Evolutionary conservation across 2,329 filamentous ascomycete species (phyloP).

Genomic region (Cladosporium sp.): DNA sequence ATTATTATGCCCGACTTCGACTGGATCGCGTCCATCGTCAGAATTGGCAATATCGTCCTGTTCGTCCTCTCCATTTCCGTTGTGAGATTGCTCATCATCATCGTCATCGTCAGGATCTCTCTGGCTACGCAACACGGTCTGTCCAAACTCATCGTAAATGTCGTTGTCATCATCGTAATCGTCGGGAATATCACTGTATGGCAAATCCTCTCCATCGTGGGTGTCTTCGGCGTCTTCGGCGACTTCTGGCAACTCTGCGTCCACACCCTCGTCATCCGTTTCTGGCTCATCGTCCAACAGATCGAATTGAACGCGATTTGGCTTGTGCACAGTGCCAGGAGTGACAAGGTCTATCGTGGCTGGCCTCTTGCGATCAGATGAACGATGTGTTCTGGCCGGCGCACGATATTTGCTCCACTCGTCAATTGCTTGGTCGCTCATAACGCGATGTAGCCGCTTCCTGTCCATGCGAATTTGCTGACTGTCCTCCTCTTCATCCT

Average conservation of each 20-base stretch:
- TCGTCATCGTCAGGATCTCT: slow-evolving; percentile 19
- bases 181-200: slow-evolving; percentile 12
- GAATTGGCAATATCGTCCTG: neutral
- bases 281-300: slow-evolving; percentile 20
- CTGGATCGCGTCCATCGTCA: neutral
- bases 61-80: neutral
- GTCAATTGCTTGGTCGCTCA: slow-evolving; percentile 21
- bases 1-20: neutral
- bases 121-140: slow-evolving; percentile 31
- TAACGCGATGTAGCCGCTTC: slow-evolving; percentile 16
- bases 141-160: slow-evolving; percentile 35
- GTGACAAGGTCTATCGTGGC: slow-evolving; percentile 28
- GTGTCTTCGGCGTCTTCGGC: slow-evolving; percentile 12
- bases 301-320: slow-evolving; percentile 17
- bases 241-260: slow-evolving; percentile 15
- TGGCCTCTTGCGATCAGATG: slow-evolving; percentile 15
- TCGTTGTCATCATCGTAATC: slow-evolving; percentile 23
- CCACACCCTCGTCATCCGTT: slow-evolving; percentile 15
- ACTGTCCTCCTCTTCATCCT: slow-evolving; percentile 21
- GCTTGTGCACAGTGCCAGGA: slow-evolving; percentile 23
- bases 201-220: slow-evolving; percentile 15
- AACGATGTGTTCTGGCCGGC: slow-evolving; percentile 16
- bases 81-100: neutral
- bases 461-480: slow-evolving; percentile 14
- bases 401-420: slow-evolving; percentile 17